A percentile compares a stretch with the other conserved stretches of the same genome.
Conservation (phyloP, 768 basidiomycete species). For the Naematelia encephala region DNA sequence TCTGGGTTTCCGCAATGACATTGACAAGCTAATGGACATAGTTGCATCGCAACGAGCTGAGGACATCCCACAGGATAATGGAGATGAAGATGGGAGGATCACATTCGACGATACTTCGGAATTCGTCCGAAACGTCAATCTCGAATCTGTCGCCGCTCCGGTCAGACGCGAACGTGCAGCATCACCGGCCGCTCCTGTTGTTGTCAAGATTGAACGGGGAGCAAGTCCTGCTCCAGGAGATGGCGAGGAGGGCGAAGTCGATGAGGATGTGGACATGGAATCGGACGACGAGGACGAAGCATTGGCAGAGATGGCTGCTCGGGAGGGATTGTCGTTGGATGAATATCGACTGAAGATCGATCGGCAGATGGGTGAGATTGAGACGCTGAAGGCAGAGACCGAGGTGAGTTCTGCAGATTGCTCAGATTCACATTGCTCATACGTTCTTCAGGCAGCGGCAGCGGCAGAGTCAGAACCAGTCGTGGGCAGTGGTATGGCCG, state of each 20-base stretch:
- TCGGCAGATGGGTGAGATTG: slow-evolving; percentile 74
- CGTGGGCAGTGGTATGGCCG: slow-evolving; percentile 78
- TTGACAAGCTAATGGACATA: slow-evolving; percentile 41
- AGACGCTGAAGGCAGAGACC: slow-evolving; percentile 62
- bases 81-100: slow-evolving; percentile 56
- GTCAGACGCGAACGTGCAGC: slow-evolving; percentile 54
- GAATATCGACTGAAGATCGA: slow-evolving; percentile 54
- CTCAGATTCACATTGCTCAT: background rate
- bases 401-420: slow-evolving; percentile 48
- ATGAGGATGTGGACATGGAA: slow-evolving; percentile 76
- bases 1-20: background rate
- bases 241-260: slow-evolving; percentile 60
- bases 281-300: slow-evolving; percentile 73
- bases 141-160: slow-evolving; percentile 33
- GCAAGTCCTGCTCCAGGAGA: slow-evolving; percentile 46
- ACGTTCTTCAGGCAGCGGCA: slow-evolving; percentile 1
- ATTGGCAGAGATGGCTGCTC: slow-evolving; percentile 49
- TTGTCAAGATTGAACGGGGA: slow-evolving; percentile 54
- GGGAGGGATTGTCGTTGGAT: slow-evolving; percentile 48
- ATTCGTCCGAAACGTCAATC: slow-evolving; percentile 68
- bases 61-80: slow-evolving; percentile 51
- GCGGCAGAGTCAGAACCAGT: slow-evolving; percentile 62
- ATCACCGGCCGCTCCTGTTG: slow-evolving; percentile 35
- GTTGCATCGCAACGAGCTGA: slow-evolving; percentile 52
- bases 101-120: slow-evolving; percentile 96